These are phyloP conservation scores for Pterocarpus macrocarpus DNA, from an alignment of 306 rosid species.

Conservation along the genomic window DNA sequence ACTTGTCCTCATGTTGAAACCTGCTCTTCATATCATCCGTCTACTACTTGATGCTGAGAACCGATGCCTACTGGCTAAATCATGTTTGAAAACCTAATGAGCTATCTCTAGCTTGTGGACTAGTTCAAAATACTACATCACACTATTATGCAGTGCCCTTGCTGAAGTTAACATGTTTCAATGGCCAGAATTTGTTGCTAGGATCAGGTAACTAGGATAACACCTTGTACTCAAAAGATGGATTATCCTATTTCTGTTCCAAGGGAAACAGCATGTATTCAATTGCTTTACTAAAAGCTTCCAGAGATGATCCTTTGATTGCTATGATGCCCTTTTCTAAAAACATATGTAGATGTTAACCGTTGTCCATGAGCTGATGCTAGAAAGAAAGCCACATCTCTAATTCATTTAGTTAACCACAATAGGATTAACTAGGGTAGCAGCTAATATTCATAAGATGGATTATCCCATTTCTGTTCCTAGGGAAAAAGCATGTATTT, in stretches of 20 bases:
- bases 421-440: background rate
- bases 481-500: too few species aligned
- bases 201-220: background rate
- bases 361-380: background rate
- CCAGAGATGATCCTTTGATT: background rate
- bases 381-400: background rate
- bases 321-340: background rate
- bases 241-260: background rate
- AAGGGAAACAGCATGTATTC: background rate
- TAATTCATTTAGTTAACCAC: background rate
- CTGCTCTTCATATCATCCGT: background rate
- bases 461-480: background rate
- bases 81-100: background rate
- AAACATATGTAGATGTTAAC: conserved; percentile 3
- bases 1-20: too few species aligned
- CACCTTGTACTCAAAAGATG: background rate
- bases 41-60: background rate
- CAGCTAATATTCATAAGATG: background rate
- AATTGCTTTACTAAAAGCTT: background rate
- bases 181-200: background rate
- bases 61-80: background rate
- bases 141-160: background rate
- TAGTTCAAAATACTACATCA: background rate
- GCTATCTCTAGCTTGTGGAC: background rate
- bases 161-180: conserved; percentile 21